Evolutionary conservation across 2,329 filamentous ascomycete species (phyloP), one percentile per base, ranked within the genome.

Genomic region (Sarocladium brachiariae): DNA sequence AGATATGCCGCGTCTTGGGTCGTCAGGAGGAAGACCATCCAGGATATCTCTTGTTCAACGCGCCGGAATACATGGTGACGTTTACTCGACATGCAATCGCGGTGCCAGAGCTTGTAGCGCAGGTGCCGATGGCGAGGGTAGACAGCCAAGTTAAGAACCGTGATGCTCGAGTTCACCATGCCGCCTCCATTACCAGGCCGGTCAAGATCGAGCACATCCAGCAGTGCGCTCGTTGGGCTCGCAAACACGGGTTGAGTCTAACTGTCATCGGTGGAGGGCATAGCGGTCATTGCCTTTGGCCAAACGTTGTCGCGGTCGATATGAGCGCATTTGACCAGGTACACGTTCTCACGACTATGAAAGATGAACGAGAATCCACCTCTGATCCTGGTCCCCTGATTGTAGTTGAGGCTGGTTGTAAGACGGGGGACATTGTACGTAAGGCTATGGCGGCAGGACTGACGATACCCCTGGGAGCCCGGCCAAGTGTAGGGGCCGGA

Each of bases 401-500:
- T 21, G 62, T 83, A 23, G 79, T 64, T 11, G 78, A 63, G 37
- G 66, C 72, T n/a, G 81, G 81, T 47, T 82, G 78, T 60, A 82
- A 68, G 39, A 72, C 73, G 0, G 76, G 69, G 1, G 74, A 81
- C 46, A 76, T 85, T 53, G 56, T 84, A 55, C 56, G 58, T 18
- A 66, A 69, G 49, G 57, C 75, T 33, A 74, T 75, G 68, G 63
- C 52, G 1, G 66, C 55, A 0, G 76, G 73, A 2, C 1, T 84
- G 50, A 77, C 75, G 51, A 73, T 85, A 2, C 80, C 81, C 0
- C 60, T 85, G 2, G 82, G 81, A 2, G 60, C 78, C 23, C 77
- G 81, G 5, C 81, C 81, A 54, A 84, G 80, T 55, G 79, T 85
- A 23, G 81, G 82, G 2, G 74, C 78, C 0, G 82, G 82, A 0